Conservation (phyloP, 768 basidiomycete species). For the Obba rivulosa region DNA sequence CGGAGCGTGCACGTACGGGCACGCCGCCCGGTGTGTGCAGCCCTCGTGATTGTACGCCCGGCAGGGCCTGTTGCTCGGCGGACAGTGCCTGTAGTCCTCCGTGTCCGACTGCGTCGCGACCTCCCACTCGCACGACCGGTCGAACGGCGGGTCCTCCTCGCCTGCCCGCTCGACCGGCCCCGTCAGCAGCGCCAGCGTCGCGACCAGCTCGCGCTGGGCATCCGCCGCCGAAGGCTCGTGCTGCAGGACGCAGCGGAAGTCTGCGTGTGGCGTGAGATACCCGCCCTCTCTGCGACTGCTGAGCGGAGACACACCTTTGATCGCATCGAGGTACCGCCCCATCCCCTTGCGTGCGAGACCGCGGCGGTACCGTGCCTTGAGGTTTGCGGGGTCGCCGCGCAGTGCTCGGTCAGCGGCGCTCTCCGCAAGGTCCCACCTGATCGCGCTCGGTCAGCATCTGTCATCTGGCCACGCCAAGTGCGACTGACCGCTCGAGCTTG, state of each 20-base stretch:
- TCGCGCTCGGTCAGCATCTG: no score
- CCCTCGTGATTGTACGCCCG: conserved; percentile 52
- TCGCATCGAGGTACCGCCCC: conserved; percentile 17
- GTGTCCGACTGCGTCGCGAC: conserved; percentile 44
- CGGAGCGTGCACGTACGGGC: conserved; percentile 48
- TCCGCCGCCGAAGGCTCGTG: conserved; percentile 23
- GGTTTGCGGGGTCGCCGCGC: conserved; percentile 22
- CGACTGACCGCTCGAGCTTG: conserved; percentile 28
- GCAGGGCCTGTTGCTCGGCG: conserved; percentile 42
- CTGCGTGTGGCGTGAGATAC: conserved; percentile 11
- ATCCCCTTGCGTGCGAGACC: conserved; percentile 29
- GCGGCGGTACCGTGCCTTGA: conserved; percentile 31
- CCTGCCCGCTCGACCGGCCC: background rate
- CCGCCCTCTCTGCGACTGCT: no score
- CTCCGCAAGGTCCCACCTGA: conserved; percentile 25
- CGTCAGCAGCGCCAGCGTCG: background rate
- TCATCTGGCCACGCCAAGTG: no score
- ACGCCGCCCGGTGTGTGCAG: conserved; percentile 36
- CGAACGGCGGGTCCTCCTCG: conserved; percentile 10
- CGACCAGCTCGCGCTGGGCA: conserved; percentile 14
- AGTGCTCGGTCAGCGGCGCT: conserved; percentile 25
- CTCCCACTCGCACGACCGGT: conserved; percentile 28
- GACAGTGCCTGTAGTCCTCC: conserved; percentile 47
- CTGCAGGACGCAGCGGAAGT: conserved; percentile 21
- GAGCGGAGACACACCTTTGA: conserved; percentile 14